Percentiles rank a stretch among this genome's conserved stretches.
Conservation (phyloP, 345 rosid species). For the Eucalyptus camaldulensis region DNA sequence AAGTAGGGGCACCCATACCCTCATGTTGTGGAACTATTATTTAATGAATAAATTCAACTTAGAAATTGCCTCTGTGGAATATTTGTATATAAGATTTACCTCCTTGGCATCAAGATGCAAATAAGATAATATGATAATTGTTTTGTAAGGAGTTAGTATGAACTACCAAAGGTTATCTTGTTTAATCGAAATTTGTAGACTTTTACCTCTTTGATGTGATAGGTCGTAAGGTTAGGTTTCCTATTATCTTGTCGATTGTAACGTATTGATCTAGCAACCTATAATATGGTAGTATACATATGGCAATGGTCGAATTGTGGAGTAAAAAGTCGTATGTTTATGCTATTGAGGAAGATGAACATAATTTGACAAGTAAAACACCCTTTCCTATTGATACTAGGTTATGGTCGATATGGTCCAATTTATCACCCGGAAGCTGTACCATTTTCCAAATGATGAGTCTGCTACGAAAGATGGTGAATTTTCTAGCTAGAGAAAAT, state of each 20-base stretch:
- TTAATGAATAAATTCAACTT: neutral
- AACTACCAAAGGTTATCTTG: neutral
- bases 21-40: neutral
- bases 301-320: neutral
- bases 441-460: neutral
- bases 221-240: neutral
- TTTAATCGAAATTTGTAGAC: neutral
- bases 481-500: neutral
- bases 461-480: neutral
- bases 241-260: neutral
- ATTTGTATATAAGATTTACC: neutral
- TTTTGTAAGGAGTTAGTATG: neutral
- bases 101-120: neutral
- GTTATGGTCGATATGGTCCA: neutral
- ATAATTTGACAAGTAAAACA: neutral
- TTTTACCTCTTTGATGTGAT: neutral
- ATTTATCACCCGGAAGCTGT: neutral
- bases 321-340: neutral
- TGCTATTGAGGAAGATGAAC: neutral
- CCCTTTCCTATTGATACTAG: neutral
- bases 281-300: neutral
- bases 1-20: neutral
- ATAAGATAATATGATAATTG: neutral
- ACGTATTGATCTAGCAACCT: neutral
- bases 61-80: neutral